phyloP scores from a whole-genome alignment of 345 rosid genomes.

The Isatis tinctoria region DNA sequence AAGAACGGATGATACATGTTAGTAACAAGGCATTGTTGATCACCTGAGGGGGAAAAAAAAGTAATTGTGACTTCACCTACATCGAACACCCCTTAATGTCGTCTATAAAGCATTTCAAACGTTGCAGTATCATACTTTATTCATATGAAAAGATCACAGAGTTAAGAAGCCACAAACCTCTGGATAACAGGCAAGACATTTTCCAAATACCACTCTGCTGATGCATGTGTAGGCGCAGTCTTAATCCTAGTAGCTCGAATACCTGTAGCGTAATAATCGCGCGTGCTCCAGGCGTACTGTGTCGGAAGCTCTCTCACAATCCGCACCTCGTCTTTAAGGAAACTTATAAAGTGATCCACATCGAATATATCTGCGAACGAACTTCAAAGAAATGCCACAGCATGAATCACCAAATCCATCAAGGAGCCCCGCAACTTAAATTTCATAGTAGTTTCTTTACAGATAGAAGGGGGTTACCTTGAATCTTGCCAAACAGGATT shows the following conservation, averaged over 20 bases:
- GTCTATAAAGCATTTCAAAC: neutral
- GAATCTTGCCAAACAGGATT: slow-evolving; percentile 99
- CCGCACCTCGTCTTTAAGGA: slow-evolving; percentile 52
- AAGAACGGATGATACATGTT: neutral
- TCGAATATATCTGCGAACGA: slow-evolving; percentile 81
- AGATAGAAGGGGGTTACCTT: slow-evolving; percentile 45
- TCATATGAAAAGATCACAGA: neutral
- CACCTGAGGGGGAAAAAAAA: too few relatives aligned
- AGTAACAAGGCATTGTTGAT: neutral
- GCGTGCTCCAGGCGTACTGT: slow-evolving; percentile 79
- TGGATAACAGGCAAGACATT: slow-evolving; percentile 80
- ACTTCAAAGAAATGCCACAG: slow-evolving; percentile 41
- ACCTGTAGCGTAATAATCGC: slow-evolving; percentile 93
- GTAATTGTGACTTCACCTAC: neutral
- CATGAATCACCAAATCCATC: slow-evolving; percentile 6
- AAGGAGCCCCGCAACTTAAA: neutral
- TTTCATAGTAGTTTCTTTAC: slow-evolving; percentile 10
- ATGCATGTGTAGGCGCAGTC: slow-evolving; percentile 86
- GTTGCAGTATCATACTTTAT: neutral
- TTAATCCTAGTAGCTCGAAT: slow-evolving; percentile 89
- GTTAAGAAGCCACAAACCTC: slow-evolving; percentile 50
- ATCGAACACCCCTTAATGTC: neutral
- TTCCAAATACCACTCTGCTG: slow-evolving; percentile 82
- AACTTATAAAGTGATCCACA: slow-evolving; percentile 70
- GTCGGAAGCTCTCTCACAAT: slow-evolving; percentile 66